Percentiles rank a stretch among this genome's conserved stretches.
Evolutionary conservation across 805 yeast genomes (phyloP).

Genomic region (Pichia deserticola): DNA sequence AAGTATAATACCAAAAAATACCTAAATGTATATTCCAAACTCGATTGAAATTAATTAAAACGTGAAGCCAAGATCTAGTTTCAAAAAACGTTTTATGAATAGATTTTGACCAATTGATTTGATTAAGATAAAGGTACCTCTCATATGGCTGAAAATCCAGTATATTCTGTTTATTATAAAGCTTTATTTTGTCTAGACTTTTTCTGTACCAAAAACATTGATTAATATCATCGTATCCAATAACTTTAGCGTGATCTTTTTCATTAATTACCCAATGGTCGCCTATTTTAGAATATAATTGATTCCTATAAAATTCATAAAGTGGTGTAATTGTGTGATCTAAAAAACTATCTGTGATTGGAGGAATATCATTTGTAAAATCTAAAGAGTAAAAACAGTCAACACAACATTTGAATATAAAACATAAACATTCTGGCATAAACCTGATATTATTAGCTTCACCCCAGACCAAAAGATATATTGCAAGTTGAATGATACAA

Average conservation of each 20-base stretch:
- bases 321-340: conserved; percentile 71
- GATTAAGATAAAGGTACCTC: conserved; percentile 46
- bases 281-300: conserved; percentile 38
- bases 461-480: conserved; percentile 79
- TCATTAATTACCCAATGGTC: conserved; percentile 42
- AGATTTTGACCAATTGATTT: conserved; percentile 58
- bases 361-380: conserved; percentile 26
- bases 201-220: conserved; percentile 79
- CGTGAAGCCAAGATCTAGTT: conserved; percentile 70
- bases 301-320: conserved; percentile 52
- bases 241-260: conserved; percentile 57
- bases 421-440: conserved; percentile 85
- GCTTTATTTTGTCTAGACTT: conserved; percentile 52
- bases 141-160: conserved; percentile 48
- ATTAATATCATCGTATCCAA: conserved; percentile 88
- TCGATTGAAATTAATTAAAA: conserved; percentile 64
- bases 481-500: conserved; percentile 53
- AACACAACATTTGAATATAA: conserved; percentile 73
- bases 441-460: conserved; percentile 82
- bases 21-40: conserved; percentile 73
- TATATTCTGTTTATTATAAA: conserved; percentile 36
- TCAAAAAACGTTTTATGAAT: conserved; percentile 73
- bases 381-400: conserved; percentile 52
- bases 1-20: conserved; percentile 70
- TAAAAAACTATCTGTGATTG: conserved; percentile 37